Base-by-base conservation (phyloP, 192 early-diverging fungal species). In the Coemansia sp. region DNA sequence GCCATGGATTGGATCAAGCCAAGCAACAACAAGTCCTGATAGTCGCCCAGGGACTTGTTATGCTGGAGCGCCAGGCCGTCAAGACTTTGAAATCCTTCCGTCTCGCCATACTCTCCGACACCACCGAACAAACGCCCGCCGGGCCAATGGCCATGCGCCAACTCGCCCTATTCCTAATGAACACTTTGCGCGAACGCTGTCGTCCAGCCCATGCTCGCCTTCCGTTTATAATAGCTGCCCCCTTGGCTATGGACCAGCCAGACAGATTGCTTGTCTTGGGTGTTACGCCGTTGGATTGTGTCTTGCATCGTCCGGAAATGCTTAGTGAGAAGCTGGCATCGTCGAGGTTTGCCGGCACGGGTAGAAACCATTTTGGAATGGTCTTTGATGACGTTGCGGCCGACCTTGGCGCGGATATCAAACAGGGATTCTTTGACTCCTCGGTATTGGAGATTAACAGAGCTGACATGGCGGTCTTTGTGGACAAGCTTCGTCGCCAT, bases 341-440 rank as follows among this genome's bases (percentile, higher is more conserved):
- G 55, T 85, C 69, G 48, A 66, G 57, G 52, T 73, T 69, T 66
- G 70, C 94, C 86, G 85, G 87, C 71, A 69, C 70, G 60, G 72
- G 73, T 20, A 18, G 81, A 4, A 83, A 78, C 67, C 76, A 79
- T 38, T 97, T 97, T 75, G 93, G 92, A 0, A 66, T 90, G 65
- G 90, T 94, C 6, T 98, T 96, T 76, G 88, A 92, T 73, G 84
- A 88, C 62, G 88, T 92, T 4, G 92, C 94, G 0, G 70, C 83
- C 11, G 83, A 88, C 34, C 84, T 89, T 33, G 85, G 86, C 53
- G 92, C 90, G 2, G 79, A 87, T 1, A 76, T 89, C 11, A 85
- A 83, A 20, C 83, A 87, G 60, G 93, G 94, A 64, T 89, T 90
- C 39, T 98, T 98, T 84, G 94, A 96, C 69, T 86, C 88, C n/a